phyloP scores from a whole-genome alignment of 495 filamentous ascomycete genomes.

The Astrocystis sublimbata region DNA sequence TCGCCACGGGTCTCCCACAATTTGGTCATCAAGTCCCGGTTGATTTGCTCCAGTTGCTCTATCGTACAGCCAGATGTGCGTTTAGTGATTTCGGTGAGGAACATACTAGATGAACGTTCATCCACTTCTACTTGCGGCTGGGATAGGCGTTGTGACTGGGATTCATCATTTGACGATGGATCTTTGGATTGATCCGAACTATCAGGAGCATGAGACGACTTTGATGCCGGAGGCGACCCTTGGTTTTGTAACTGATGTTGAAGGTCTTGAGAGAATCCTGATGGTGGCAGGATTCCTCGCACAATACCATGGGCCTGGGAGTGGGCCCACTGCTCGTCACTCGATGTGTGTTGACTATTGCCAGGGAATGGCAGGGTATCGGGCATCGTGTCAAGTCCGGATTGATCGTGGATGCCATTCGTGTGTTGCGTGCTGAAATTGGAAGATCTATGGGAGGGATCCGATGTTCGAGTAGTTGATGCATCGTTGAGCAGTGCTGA shows the following conservation, averaged over 20 bases:
- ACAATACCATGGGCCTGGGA: constrained; percentile 53
- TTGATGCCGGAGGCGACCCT: constrained; percentile 23
- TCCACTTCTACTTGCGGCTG: constrained; percentile 60
- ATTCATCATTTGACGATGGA: constrained; percentile 25
- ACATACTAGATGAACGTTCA: constrained; percentile 49
- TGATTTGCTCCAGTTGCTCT: constrained; percentile 93
- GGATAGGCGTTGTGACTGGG: constrained; percentile 34
- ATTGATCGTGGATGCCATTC: constrained; percentile 50
- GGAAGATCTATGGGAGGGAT: constrained; percentile 61
- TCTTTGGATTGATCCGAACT: constrained; percentile 40
- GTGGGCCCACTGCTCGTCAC: constrained; percentile 48
- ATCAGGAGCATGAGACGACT: constrained; percentile 35
- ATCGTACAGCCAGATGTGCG: constrained; percentile 78
- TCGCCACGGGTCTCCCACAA: constrained; percentile 77
- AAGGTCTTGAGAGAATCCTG: constrained; percentile 37
- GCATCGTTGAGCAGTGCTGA: constrained; percentile 79
- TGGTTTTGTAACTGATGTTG: constrained; percentile 23
- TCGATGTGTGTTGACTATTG: constrained; percentile 39
- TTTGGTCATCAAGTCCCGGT: constrained; percentile 84
- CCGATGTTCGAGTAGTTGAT: constrained; percentile 78
- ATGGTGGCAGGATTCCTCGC: constrained; percentile 40
- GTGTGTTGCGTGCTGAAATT: constrained; percentile 65
- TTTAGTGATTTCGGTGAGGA: constrained; percentile 61
- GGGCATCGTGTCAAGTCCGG: constrained; percentile 40
- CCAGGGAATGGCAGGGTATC: constrained; percentile 56